phyloP scores from a whole-genome alignment of 495 filamentous ascomycete genomes.

The Podospora didyma region DNA sequence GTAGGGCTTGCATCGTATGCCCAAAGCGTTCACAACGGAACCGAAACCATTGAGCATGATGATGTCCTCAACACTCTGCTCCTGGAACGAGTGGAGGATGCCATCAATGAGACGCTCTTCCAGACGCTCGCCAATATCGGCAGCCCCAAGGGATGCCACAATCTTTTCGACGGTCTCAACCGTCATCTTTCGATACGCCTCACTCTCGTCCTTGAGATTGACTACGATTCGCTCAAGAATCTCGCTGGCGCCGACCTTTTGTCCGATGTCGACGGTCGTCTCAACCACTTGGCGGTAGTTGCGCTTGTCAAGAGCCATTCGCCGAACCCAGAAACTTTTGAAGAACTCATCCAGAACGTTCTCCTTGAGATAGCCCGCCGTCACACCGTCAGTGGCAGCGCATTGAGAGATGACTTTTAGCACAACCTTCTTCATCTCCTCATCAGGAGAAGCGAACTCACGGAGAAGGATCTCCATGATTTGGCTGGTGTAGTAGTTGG shows the following conservation, averaged over 20 bases:
- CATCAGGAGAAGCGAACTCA: constrained; percentile 93
- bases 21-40: constrained; percentile 93
- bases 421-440: constrained; percentile 99
- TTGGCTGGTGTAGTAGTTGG: constrained; percentile 97
- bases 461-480: constrained; percentile 98
- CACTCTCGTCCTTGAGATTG: constrained; percentile 97
- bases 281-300: constrained; percentile 98
- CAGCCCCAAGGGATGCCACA: constrained; percentile 85
- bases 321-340: constrained; percentile 96
- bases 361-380: constrained; percentile 89
- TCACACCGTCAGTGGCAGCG: constrained; percentile 90
- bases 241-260: constrained; percentile 94
- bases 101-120: constrained; percentile 94
- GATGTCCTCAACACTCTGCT: constrained; percentile 95
- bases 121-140: constrained; percentile 86
- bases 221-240: constrained; percentile 89
- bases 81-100: constrained; percentile 96
- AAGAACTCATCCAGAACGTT: constrained; percentile 94
- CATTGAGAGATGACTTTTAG: constrained; percentile 98
- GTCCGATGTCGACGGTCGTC: constrained; percentile 93
- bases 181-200: constrained; percentile 98
- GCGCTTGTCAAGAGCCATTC: constrained; percentile 94
- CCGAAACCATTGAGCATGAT: constrained; percentile 98
- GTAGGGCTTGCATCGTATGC: constrained; percentile 92
- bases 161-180: constrained; percentile 96